These are phyloP conservation scores for Baorangia bicolor DNA, from an alignment of 768 basidiomycete genomes.

Conservation along the genomic window DNA sequence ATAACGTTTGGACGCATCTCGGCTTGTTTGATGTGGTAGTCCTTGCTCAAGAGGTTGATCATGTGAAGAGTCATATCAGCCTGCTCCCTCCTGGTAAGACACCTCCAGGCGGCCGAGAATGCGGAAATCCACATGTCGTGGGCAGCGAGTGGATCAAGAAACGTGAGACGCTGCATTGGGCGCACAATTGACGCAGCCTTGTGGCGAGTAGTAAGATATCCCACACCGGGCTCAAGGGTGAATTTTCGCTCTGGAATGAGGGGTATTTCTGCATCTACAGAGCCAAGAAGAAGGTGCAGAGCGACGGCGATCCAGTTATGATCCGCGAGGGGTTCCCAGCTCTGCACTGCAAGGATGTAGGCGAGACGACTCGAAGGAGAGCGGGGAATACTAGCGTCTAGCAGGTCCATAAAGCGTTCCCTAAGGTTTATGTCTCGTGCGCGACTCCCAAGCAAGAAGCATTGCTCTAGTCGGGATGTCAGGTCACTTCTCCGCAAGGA, in stretches of 20 bases:
- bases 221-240: conserved; percentile 29
- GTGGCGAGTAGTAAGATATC: conserved; percentile 44
- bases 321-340: conserved; percentile 90
- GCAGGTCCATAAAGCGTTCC: conserved; percentile 82
- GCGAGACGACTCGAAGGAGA: conserved; percentile 79
- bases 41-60: conserved; percentile 87
- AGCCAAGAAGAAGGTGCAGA: conserved; percentile 83
- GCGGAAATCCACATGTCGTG: conserved; percentile 86
- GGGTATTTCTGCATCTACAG: conserved; percentile 46
- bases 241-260: conserved; percentile 44
- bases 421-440: conserved; percentile 77
- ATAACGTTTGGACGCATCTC: conserved; percentile 90
- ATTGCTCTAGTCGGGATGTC: conserved; percentile 88
- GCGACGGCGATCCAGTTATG: conserved; percentile 95
- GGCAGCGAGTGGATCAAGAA: conserved; percentile 72
- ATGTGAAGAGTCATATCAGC: conserved; percentile 84
- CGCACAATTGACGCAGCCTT: conserved; percentile 57
- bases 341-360: conserved; percentile 91
- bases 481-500: conserved; percentile 86
- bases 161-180: conserved; percentile 80
- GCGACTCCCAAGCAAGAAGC: conserved; percentile 90
- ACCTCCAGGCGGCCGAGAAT: conserved; percentile 85
- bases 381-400: conserved; percentile 86
- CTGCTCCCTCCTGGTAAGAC: conserved; percentile 85
- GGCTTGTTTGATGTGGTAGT: conserved; percentile 88